Evolutionary conservation across 2,329 filamentous ascomycete genomes (phyloP).

Genomic region (Periconia digitata): DNA sequence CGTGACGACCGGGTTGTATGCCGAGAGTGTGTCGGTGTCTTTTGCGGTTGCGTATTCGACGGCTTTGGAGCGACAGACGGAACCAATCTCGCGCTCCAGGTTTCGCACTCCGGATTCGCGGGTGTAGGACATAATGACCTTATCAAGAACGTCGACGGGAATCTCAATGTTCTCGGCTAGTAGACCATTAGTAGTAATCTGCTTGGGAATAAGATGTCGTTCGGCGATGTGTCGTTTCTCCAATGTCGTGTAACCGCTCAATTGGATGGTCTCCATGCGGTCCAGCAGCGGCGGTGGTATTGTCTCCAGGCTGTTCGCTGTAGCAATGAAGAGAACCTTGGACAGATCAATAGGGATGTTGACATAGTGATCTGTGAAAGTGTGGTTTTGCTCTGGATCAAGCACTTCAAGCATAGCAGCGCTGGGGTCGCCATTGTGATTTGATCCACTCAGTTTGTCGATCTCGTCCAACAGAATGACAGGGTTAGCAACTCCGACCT

Average conservation of each 20-base stretch:
- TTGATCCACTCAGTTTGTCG: conserved; percentile 90
- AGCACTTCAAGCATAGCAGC: conserved; percentile 98
- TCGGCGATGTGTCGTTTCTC: conserved; percentile 96
- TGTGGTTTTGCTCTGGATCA: conserved; percentile 95
- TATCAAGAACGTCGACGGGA: conserved; percentile 82
- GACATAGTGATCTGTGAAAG: conserved; percentile 94
- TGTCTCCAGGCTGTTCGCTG: conserved; percentile 90
- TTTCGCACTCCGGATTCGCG: conserved; percentile 95
- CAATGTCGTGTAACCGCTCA: conserved; percentile 93
- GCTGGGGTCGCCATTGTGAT: conserved; percentile 92
- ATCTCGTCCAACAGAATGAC: conserved; percentile 97
- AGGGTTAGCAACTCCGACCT: conserved; percentile 92
- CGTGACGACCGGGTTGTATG: conserved; percentile 73
- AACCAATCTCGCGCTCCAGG: conserved; percentile 91
- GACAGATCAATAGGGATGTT: conserved; percentile 94
- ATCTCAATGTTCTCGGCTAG: conserved; percentile 73
- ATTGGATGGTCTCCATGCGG: conserved; percentile 92
- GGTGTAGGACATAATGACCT: conserved; percentile 95
- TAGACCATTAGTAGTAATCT: conserved; percentile 88
- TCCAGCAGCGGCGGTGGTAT: conserved; percentile 93
- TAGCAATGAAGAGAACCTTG: conserved; percentile 96
- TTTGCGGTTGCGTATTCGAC: conserved; percentile 92
- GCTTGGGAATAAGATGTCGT: conserved; percentile 93
- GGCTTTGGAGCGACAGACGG: conserved; percentile 81
- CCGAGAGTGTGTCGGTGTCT: conserved; percentile 64